Conservation (phyloP, 2,329 filamentous ascomycete species). For the Colletotrichum caudatum region DNA sequence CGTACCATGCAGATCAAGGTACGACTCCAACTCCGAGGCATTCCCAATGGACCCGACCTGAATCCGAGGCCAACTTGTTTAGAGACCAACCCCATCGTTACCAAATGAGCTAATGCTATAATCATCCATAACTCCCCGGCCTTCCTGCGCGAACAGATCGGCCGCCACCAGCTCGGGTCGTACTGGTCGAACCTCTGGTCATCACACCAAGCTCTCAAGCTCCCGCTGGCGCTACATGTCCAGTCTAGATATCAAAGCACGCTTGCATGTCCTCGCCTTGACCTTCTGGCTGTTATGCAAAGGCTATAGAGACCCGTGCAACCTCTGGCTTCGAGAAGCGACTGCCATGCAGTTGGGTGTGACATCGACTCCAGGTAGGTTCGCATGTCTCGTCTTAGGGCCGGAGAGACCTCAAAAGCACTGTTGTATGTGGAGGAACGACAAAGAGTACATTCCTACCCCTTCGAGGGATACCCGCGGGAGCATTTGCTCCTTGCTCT, state of each 20-base stretch:
- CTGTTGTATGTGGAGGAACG: background rate
- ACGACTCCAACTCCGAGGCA: background rate
- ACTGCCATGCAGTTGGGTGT: conserved; percentile 7
- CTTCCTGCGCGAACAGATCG: conserved; percentile 8
- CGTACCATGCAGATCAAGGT: background rate
- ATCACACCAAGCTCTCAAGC: background rate
- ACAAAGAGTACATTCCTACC: background rate
- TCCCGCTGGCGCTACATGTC: background rate
- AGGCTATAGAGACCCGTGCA: background rate
- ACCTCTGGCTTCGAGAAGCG: conserved; percentile 7
- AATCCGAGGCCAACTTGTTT: background rate
- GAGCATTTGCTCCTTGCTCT: background rate
- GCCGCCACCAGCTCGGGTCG: background rate
- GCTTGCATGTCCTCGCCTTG: background rate
- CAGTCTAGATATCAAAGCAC: background rate
- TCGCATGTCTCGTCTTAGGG: conserved; percentile 28
- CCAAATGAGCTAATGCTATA: background rate
- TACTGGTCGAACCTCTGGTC: background rate
- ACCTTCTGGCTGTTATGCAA: background rate
- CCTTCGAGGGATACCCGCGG: background rate
- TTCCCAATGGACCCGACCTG: background rate
- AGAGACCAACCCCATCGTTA: conserved; percentile 6
- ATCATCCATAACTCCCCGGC: conserved; percentile 8
- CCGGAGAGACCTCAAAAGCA: conserved; percentile 7
- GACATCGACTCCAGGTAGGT: conserved; percentile 16